Conservation (phyloP, 805 yeast genomes). For the Hanseniaspora thailandica region DNA sequence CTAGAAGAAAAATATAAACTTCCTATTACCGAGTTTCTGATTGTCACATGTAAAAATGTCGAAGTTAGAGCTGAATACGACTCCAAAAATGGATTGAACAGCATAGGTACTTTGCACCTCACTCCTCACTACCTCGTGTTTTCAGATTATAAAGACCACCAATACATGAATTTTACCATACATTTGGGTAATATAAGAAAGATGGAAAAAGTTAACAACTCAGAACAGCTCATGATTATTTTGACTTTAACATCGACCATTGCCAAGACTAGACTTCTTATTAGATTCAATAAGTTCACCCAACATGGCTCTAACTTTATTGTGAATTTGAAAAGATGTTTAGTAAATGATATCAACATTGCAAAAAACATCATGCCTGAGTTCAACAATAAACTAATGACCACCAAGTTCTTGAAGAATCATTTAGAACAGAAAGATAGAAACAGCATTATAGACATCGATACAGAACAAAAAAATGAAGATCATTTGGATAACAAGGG, state of each 20-base stretch:
- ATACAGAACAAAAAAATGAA: slow-evolving; percentile 19
- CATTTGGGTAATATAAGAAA: slow-evolving; percentile 70
- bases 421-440: background rate
- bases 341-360: slow-evolving; percentile 51
- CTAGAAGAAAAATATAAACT: slow-evolving; percentile 1
- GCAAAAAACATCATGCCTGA: slow-evolving; percentile 40
- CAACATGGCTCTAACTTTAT: slow-evolving; percentile 68
- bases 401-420: background rate
- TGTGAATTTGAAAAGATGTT: slow-evolving; percentile 45
- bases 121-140: slow-evolving; percentile 70
- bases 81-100: background rate
- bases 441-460: slow-evolving; percentile 43
- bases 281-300: slow-evolving; percentile 32
- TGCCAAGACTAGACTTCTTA: slow-evolving; percentile 1
- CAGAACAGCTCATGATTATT: slow-evolving; percentile 68
- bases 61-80: slow-evolving; percentile 16
- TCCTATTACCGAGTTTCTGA: slow-evolving; percentile 1
- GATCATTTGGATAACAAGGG: slow-evolving; percentile 66
- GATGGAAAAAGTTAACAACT: slow-evolving; percentile 74
- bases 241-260: slow-evolving; percentile 57
- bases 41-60: slow-evolving; percentile 12
- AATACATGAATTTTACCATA: slow-evolving; percentile 54
- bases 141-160: slow-evolving; percentile 54
- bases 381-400: background rate
- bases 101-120: slow-evolving; percentile 45